These are phyloP conservation scores for Stereocaulon alpinum DNA, from an alignment of 495 filamentous ascomycete species.

Conservation along the genomic window DNA sequence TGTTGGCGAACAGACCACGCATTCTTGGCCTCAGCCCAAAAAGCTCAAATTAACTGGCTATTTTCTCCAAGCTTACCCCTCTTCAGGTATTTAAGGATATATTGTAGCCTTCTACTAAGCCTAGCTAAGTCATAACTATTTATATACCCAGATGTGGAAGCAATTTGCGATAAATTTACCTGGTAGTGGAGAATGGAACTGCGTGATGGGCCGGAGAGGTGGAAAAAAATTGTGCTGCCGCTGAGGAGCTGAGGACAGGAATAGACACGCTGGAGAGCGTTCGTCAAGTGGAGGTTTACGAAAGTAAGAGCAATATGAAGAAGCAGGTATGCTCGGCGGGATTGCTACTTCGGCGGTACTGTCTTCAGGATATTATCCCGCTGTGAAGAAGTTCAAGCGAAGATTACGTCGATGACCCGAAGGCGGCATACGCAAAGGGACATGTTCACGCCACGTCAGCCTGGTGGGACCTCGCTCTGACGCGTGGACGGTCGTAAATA, in stretches of 20 bases:
- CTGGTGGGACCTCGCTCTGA: background rate
- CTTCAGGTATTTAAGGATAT: background rate
- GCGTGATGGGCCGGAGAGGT: background rate
- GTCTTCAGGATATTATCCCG: background rate
- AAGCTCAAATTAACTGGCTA: background rate
- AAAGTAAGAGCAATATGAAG: background rate
- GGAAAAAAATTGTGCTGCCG: too few relatives aligned
- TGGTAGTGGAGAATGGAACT: background rate
- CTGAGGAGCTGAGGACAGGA: background rate
- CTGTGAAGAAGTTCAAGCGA: background rate
- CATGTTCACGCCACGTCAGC: background rate
- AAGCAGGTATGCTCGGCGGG: background rate
- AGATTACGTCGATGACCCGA: background rate
- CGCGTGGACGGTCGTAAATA: background rate
- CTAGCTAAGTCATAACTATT: background rate
- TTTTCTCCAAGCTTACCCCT: background rate
- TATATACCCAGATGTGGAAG: conserved; percentile 1
- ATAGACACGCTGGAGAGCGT: background rate
- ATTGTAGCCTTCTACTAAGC: background rate
- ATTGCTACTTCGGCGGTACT: background rate
- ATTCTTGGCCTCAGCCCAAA: background rate
- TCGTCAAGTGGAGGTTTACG: background rate
- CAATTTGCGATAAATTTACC: background rate
- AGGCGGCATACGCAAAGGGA: background rate
- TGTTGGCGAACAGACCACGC: background rate